Evolutionary conservation across 768 basidiomycete genomes (phyloP), one percentile per base, ranked within the genome.

Genomic region (Pulveroboletus sp.): DNA sequence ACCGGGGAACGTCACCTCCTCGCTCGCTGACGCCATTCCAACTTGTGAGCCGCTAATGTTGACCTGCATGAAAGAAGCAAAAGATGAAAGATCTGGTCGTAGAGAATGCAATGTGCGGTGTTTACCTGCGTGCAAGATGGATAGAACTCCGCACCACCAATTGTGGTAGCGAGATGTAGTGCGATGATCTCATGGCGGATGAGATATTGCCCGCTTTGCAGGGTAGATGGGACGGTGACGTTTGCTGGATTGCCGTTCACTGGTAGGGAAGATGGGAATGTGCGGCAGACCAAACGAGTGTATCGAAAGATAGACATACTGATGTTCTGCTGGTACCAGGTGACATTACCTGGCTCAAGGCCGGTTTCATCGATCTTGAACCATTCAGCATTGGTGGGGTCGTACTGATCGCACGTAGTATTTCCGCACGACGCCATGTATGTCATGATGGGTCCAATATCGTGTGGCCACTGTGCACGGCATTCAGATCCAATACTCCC

Each of bases 101-200:
- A 28, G 38, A 27, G 0, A 5, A 28, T 8, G n/a, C 21, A 44
- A 71, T n/a, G 11, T 4, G 21, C 1, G 31, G 10, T 13, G 43
- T 1, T 17, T 44, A 68, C 66, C 64, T 79, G 78, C 3, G 77
- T 73, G 65, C 89, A 92, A 26, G 79, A 78, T 0, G 85, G 82
- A 64, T 92, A 92, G 68, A 89, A 91, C 68, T 92, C 89, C 1
- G 86, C 88, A 17, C 84, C 85, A 6, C 82, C 81, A 15, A 60
- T 9, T 2, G 59, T 55, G n/a, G 61, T 72, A 6, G 76, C 87
- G 40, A 82, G 74, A 59, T 90, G 89, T 13, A 90, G 78, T 9
- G 84, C 83, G 63, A 90, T 83, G 66, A 90, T 84, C 63, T 91
- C 88, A 64, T 88, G 82, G 1, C 88, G 84, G 61, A 89, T 65